A percentile compares a stretch with the other conserved stretches of the same genome.
These are phyloP conservation scores for Haplosporangium sp. DNA, from an alignment of 371 early-diverging fungal genomes.

Conservation along the genomic window DNA sequence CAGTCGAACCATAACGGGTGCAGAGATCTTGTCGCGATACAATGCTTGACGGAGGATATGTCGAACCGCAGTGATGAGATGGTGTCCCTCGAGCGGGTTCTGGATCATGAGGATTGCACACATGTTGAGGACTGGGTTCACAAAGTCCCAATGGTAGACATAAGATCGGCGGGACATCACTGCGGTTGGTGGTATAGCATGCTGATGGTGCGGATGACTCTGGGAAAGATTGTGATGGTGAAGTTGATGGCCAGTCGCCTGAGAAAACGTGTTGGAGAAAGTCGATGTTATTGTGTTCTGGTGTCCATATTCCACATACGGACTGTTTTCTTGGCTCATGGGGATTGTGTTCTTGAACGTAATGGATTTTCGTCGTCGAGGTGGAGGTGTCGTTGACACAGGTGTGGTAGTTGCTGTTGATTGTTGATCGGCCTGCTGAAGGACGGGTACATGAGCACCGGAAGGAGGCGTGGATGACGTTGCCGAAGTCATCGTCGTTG, in stretches of 20 bases:
- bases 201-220: slow-evolving; percentile 1
- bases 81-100: slow-evolving; percentile 39
- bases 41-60: slow-evolving; percentile 44
- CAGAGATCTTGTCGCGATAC: slow-evolving; percentile 43
- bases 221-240: background rate
- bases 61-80: slow-evolving; percentile 32
- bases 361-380: slow-evolving; percentile 5
- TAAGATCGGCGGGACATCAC: background rate
- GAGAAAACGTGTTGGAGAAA: background rate
- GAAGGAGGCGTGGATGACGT: background rate
- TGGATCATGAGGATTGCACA: slow-evolving; percentile 45
- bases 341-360: slow-evolving; percentile 13
- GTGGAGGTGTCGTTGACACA: background rate
- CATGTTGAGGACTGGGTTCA: slow-evolving; percentile 41
- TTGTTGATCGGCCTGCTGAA: too few species aligned
- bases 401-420: too few species aligned
- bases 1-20: slow-evolving; percentile 38
- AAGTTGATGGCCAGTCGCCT: background rate
- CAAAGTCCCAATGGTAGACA: slow-evolving; percentile 27
- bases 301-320: slow-evolving; percentile 7
- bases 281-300: background rate
- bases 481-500: background rate
- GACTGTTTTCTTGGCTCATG: slow-evolving; percentile 13
- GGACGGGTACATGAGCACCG: too few species aligned
- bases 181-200: background rate